These are phyloP conservation scores for Moricandia moricandioides DNA, from an alignment of 345 rosid genomes.

Conservation along the genomic window DNA sequence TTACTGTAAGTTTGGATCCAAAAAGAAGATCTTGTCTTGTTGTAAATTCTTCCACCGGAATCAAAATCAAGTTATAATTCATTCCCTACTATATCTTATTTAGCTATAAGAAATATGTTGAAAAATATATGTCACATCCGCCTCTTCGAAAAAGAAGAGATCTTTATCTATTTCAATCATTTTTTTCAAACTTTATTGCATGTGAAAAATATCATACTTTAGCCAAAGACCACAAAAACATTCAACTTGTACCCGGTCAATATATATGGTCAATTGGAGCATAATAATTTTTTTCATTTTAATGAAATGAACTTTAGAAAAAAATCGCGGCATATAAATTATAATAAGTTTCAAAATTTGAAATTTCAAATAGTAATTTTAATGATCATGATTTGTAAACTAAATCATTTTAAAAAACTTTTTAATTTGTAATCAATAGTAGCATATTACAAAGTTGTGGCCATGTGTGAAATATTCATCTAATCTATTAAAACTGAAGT, in stretches of 20 bases:
- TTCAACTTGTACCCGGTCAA: not conserved
- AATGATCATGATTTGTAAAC: not conserved
- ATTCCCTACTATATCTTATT: not conserved
- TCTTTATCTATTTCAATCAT: slow-evolving; percentile 29
- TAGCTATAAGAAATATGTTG: not conserved
- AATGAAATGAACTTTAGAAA: not conserved
- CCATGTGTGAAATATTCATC: slow-evolving; percentile 10
- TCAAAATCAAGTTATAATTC: not conserved
- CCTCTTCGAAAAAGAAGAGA: slow-evolving; percentile 18
- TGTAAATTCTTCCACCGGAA: not conserved
- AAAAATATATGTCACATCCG: slow-evolving; percentile 20
- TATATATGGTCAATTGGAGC: not conserved
- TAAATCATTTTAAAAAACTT: not conserved
- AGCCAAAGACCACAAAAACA: not conserved
- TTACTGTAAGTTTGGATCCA: not conserved
- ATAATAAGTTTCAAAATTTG: not conserved
- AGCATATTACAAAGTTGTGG: slow-evolving; percentile 15
- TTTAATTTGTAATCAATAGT: slow-evolving; percentile 6
- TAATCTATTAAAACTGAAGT: too few relatives aligned
- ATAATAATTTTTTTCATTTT: not conserved
- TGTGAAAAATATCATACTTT: slow-evolving; percentile 22
- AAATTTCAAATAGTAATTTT: not conserved
- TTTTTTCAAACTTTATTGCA: slow-evolving; percentile 34
- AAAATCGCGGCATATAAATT: not conserved
- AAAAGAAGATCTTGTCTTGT: not conserved